A percentile compares a stretch with the other conserved stretches of the same genome.
These are phyloP conservation scores for Ascochyta clinopodiicola DNA, from an alignment of 2,329 filamentous ascomycete genomes.

Conservation along the genomic window DNA sequence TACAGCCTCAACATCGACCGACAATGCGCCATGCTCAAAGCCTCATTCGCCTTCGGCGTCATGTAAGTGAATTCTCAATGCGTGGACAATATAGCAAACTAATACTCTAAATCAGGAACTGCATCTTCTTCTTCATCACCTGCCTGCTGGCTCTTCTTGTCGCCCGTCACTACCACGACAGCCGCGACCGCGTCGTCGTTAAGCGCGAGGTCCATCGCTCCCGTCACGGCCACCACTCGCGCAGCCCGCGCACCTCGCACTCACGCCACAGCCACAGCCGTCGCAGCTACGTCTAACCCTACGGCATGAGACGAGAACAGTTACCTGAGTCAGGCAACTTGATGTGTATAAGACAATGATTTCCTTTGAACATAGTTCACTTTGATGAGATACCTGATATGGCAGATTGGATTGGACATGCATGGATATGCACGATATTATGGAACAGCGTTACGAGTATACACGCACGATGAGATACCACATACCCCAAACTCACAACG, in stretches of 20 bases:
- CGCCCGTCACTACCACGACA: constrained; percentile 52
- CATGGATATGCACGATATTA: not conserved
- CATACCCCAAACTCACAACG: not conserved
- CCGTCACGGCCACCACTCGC: constrained; percentile 51
- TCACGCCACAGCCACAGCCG: constrained; percentile 43
- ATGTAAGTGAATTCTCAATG: constrained; percentile 63
- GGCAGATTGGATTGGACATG: constrained; percentile 7
- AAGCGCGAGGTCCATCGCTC: constrained; percentile 59
- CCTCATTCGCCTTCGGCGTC: constrained; percentile 85
- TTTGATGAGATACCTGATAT: constrained; percentile 13
- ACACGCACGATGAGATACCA: constrained; percentile 6
- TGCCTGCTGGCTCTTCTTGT: constrained; percentile 67
- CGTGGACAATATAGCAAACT: constrained; percentile 5
- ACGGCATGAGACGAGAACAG: not conserved
- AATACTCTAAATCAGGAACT: constrained; percentile 42
- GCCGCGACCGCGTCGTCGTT: constrained; percentile 58
- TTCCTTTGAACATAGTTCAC: constrained; percentile 25
- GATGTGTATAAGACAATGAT: constrained; percentile 18
- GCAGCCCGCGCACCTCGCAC: constrained; percentile 48
- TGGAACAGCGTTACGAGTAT: constrained; percentile 1
- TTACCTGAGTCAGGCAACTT: not conserved
- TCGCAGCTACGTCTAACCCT: constrained; percentile 45
- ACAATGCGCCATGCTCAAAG: constrained; percentile 91
- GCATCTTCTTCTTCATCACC: constrained; percentile 48
- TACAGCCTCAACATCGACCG: constrained; percentile 69